Conservation (phyloP, 805 yeast genomes). For the Spathaspora girioi region DNA sequence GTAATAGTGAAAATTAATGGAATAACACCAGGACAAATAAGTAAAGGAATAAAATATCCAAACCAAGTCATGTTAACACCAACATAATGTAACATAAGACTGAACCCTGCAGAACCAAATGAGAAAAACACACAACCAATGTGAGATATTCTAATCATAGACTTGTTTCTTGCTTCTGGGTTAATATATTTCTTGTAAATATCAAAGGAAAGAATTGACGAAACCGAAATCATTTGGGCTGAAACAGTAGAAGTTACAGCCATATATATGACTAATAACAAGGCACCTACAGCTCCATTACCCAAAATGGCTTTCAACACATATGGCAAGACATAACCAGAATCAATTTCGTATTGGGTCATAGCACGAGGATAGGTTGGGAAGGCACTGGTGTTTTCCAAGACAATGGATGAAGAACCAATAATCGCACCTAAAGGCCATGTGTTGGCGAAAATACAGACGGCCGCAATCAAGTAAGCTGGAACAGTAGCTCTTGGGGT, state of each 20-base stretch:
- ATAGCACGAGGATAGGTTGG: conserved; percentile 30
- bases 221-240: conserved; percentile 37
- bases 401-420: conserved; percentile 27
- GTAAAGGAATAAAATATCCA: conserved; percentile 30
- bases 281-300: conserved; percentile 25
- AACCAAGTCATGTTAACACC: conserved; percentile 26
- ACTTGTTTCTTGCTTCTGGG: conserved; percentile 37
- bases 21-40: conserved; percentile 34
- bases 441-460: conserved; percentile 24
- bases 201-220: conserved; percentile 42
- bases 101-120: conserved; percentile 32
- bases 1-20: conserved; percentile 29
- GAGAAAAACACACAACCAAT: conserved; percentile 36
- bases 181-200: conserved; percentile 42
- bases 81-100: conserved; percentile 30
- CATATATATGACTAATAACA: conserved; percentile 29
- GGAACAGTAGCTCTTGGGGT: conserved; percentile 30
- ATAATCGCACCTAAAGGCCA: conserved; percentile 33
- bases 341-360: conserved; percentile 21
- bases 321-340: conserved; percentile 26
- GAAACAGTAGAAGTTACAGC: conserved; percentile 39
- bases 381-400: conserved; percentile 19
- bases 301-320: conserved; percentile 26
- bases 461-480: conserved; percentile 32
- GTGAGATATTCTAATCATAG: conserved; percentile 40